phyloP scores from a whole-genome alignment of 495 filamentous ascomycete species.

The Extremus antarcticus region DNA sequence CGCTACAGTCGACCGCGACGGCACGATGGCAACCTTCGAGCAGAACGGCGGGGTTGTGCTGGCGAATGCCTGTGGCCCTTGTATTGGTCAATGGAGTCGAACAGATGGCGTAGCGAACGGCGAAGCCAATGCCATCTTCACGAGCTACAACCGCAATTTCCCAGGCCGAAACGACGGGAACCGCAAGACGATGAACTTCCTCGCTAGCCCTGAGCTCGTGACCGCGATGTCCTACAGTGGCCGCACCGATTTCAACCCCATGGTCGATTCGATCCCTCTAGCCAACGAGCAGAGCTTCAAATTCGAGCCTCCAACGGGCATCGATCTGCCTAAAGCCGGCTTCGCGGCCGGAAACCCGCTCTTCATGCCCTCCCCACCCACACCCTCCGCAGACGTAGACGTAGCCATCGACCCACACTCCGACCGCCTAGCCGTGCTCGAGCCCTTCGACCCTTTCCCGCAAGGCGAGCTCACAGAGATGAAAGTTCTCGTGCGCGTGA shows the following conservation, averaged over 20 bases:
- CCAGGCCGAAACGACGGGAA: conserved; percentile 95
- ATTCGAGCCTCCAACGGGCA: conserved; percentile 71
- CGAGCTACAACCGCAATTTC: conserved; percentile 98
- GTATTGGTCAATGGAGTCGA: conserved; percentile 93
- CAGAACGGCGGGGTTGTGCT: conserved; percentile 79
- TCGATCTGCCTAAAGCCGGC: conserved; percentile 61
- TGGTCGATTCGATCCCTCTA: conserved; percentile 74
- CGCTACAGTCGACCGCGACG: conserved; percentile 78
- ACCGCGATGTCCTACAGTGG: conserved; percentile 92
- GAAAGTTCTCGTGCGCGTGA: conserved; percentile 83
- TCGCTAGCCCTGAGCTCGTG: conserved; percentile 90
- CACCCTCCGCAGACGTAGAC: conserved; percentile 51
- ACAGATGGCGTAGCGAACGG: conserved; percentile 74
- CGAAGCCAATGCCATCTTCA: conserved; percentile 87
- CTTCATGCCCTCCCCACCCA: conserved; percentile 60
- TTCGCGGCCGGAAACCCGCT: conserved; percentile 70
- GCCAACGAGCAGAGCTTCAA: conserved; percentile 74
- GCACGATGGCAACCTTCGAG: conserved; percentile 75
- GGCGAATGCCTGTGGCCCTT: conserved; percentile 92
- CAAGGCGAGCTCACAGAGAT: conserved; percentile 57
- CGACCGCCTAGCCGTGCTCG: conserved; percentile 76
- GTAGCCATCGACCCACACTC: conserved; percentile 77
- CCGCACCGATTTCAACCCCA: conserved; percentile 88
- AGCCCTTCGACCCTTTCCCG: conserved; percentile 84
- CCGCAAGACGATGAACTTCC: conserved; percentile 93